A percentile compares a stretch with the other conserved stretches of the same genome.
phyloP scores from a whole-genome alignment of 305 asterid genomes.

The Ajuga reptans region DNA sequence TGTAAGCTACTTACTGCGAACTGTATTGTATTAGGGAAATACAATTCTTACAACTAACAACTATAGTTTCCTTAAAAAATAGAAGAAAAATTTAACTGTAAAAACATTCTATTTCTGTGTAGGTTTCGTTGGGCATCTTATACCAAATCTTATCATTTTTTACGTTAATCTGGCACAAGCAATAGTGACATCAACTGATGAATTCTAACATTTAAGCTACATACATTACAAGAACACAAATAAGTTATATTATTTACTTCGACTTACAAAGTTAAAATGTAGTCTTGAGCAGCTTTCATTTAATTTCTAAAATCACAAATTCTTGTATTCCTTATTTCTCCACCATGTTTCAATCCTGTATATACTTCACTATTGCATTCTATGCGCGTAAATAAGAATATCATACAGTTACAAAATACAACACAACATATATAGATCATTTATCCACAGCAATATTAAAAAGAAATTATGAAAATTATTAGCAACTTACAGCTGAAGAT shows the following conservation, averaged over 20 bases:
- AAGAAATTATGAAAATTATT: neutral
- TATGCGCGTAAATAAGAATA: neutral
- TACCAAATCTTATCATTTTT: too few relatives aligned
- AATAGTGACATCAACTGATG: neutral
- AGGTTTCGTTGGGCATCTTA: too few relatives aligned
- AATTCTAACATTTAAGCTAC: neutral
- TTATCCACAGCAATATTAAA: too few relatives aligned
- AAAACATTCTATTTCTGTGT: too few relatives aligned
- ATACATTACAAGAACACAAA: too few relatives aligned
- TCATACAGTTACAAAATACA: neutral
- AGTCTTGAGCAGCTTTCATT: too few relatives aligned
- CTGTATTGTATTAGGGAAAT: neutral
- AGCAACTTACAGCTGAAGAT: slow-evolving; percentile 29
- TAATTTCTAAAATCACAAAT: neutral
- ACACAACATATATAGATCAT: neutral
- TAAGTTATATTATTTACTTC: too few relatives aligned
- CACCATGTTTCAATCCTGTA: neutral
- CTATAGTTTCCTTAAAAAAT: too few relatives aligned
- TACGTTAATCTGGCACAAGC: neutral
- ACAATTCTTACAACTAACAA: too few relatives aligned
- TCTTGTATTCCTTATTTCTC: too few relatives aligned
- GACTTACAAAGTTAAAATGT: too few relatives aligned
- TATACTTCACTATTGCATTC: neutral
- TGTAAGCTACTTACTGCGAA: neutral
- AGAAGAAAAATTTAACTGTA: too few relatives aligned